These are phyloP conservation scores for Phaeosphaeria sp. DNA, from an alignment of 2,329 filamentous ascomycete genomes.

Conservation along the genomic window DNA sequence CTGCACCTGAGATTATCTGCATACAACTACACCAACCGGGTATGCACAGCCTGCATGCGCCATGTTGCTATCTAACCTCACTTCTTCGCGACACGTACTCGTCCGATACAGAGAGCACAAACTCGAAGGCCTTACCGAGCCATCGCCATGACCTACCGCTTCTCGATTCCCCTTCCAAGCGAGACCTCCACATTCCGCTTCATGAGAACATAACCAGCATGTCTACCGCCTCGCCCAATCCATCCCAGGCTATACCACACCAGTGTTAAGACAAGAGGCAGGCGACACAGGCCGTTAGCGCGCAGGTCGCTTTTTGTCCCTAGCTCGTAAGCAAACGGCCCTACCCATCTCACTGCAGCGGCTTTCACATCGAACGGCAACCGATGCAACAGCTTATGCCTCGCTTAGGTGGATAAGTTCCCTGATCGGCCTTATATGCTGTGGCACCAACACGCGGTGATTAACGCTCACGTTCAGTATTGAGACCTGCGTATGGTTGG, in stretches of 20 bases:
- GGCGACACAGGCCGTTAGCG: neutral
- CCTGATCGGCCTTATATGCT: neutral
- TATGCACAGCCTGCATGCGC: neutral
- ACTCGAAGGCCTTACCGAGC: neutral
- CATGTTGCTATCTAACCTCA: neutral
- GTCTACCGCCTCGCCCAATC: neutral
- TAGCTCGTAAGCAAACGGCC: neutral
- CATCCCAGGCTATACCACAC: neutral
- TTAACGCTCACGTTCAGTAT: neutral
- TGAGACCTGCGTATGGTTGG: neutral
- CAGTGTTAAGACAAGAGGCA: neutral
- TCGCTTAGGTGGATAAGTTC: neutral
- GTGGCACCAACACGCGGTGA: neutral
- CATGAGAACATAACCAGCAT: neutral
- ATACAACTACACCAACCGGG: neutral
- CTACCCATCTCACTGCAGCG: slow-evolving; percentile 1
- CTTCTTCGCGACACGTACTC: neutral
- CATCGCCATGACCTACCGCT: neutral
- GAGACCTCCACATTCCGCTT: neutral
- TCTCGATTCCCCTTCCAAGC: neutral
- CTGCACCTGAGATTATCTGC: neutral
- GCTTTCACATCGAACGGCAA: neutral
- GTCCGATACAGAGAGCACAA: neutral
- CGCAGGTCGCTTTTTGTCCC: neutral
- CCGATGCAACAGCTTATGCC: neutral